Base-by-base conservation (phyloP, 2,329 filamentous ascomycete genomes). In the Nothomitra cinnamomea region DNA sequence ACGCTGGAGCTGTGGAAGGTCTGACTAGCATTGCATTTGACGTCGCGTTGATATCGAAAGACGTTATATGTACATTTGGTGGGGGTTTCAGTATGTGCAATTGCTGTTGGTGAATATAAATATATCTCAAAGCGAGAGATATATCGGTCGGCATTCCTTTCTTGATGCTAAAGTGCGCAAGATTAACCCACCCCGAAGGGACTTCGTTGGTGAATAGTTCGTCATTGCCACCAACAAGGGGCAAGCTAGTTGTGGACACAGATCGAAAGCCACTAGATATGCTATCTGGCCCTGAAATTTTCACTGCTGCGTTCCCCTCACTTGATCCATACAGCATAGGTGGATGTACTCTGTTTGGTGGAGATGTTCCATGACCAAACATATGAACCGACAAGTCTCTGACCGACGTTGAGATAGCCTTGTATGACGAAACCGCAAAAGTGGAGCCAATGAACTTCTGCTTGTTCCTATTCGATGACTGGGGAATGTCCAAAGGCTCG, bases 1-100 rank as follows among this genome's bases (percentile, higher is more conserved):
- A 56, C 25, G 60, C 59, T 47, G 60, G 61, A 12, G 61, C 61
- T 28, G 61, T 63, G 51, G 61, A 59, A n/a, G 61, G 61, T 49
- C 61, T 58, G 21, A 54, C 51, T 32, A 32, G 28, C 19, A 58
- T 52, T 45, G 55, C 57, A 19, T 58, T 58, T 55, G 56, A 51
- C 50, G 55, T 58, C 13, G 57, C 57, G 25, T 42, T 53, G 10
- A 61, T 56, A 49, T 62, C 61, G 47, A 63, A 63, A 4, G 60
- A 57, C 43, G 56, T 57, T 45, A 62, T 62, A 43, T 58, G 60
- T 19, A 61, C 53, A 41, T 56, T 59, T 51, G 60, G 60, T 4
- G 60, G 57, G 35, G 61, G 59, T 38, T 63, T 63, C 51, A 49
- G 22, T 32, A 49, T 49, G 45, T 49, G 45, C 6, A 49, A 19